Evolutionary conservation across 78 protist genomes (phyloP).

Genomic region (Chrysochromulina tobinii): DNA sequence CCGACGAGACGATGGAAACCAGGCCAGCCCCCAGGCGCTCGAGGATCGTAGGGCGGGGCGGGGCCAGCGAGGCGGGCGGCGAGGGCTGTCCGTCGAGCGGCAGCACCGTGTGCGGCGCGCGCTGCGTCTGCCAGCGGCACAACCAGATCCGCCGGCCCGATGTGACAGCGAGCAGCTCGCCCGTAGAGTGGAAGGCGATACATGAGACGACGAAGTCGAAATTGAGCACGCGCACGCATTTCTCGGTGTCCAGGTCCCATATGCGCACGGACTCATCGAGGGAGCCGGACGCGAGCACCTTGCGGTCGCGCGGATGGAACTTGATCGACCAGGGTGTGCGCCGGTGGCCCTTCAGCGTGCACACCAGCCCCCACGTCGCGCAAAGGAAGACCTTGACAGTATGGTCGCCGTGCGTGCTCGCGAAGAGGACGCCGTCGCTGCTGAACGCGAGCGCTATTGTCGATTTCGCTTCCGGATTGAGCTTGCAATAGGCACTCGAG

Average conservation of each 20-base stretch:
- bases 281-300: background rate
- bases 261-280: background rate
- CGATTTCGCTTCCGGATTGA: background rate
- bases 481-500: background rate
- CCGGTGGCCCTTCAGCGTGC: background rate
- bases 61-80: too few relatives aligned
- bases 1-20: too few relatives aligned
- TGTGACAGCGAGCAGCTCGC: background rate
- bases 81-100: too few relatives aligned
- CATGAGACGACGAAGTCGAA: background rate
- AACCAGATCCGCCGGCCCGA: background rate
- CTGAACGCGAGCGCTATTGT: background rate
- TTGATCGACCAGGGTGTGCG: slow-evolving; percentile 27
- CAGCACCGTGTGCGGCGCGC: too few relatives aligned
- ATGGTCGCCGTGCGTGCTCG: slow-evolving; percentile 23
- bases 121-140: background rate
- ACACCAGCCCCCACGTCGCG: background rate
- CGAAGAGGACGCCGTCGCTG: background rate
- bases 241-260: background rate
- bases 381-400: background rate
- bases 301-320: background rate
- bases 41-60: too few relatives aligned
- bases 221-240: background rate
- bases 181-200: background rate
- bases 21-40: too few relatives aligned